Conservation (phyloP, 352 stramenopile species). For the Phytophthora fragariae region DNA sequence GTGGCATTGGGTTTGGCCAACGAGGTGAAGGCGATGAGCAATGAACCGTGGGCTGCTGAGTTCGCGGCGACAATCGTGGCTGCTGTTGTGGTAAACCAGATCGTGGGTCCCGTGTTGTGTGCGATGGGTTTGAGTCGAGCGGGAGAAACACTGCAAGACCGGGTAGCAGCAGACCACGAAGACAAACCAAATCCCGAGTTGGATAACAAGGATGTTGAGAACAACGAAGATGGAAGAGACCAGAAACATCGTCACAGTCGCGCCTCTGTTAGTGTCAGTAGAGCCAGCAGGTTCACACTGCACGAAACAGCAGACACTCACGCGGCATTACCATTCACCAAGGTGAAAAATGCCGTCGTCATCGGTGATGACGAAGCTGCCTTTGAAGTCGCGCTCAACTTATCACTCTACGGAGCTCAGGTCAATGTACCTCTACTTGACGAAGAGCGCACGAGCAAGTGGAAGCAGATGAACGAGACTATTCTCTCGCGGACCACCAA, state of each 20-base stretch:
- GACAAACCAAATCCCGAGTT: neutral
- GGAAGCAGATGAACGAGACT: conserved; percentile 66
- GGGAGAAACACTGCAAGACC: conserved; percentile 45
- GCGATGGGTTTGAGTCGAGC: conserved; percentile 57
- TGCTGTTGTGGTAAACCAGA: conserved; percentile 75
- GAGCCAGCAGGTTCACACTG: neutral
- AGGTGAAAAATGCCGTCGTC: conserved; percentile 64
- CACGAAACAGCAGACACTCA: conserved; percentile 33
- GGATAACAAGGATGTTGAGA: neutral
- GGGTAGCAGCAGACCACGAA: neutral
- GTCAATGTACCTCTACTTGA: conserved; percentile 70
- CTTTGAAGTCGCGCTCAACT: conserved; percentile 66
- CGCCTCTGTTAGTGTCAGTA: neutral
- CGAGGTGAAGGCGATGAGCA: conserved; percentile 63
- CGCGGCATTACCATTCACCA: conserved; percentile 48
- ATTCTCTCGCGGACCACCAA: conserved; percentile 60
- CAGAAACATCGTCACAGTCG: neutral
- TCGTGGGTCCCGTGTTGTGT: conserved; percentile 69
- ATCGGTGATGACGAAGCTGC: conserved; percentile 70
- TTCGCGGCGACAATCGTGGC: conserved; percentile 72
- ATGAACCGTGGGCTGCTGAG: conserved; percentile 60
- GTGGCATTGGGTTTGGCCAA: conserved; percentile 69
- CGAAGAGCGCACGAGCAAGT: conserved; percentile 61
- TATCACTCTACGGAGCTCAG: conserved; percentile 65
- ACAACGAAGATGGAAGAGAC: neutral